Conservation (phyloP, 331 rosid genomes). For the Erythrophleum ivorense region DNA sequence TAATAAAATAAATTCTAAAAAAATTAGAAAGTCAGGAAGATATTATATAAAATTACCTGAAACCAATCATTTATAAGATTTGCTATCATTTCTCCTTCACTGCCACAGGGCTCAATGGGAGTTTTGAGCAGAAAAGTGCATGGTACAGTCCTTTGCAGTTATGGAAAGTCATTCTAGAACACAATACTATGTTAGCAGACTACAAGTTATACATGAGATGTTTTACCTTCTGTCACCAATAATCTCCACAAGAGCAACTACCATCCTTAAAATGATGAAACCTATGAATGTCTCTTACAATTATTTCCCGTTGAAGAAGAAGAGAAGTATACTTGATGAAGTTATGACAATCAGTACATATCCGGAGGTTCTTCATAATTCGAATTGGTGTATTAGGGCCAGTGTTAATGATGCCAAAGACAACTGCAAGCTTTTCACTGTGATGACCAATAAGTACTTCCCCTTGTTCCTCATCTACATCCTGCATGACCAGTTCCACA, state of each 20-base stretch:
- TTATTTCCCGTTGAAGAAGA: constrained; percentile 67
- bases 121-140: background rate
- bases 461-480: constrained; percentile 82
- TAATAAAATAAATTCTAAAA: background rate
- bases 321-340: constrained; percentile 72
- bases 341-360: constrained; percentile 73
- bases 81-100: constrained; percentile 10
- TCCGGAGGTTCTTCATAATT: constrained; percentile 74
- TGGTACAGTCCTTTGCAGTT: constrained; percentile 21
- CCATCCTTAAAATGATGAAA: constrained; percentile 77
- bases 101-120: constrained; percentile 32
- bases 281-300: constrained; percentile 71
- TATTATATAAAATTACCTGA: constrained; percentile 25
- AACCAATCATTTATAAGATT: constrained; percentile 15
- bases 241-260: constrained; percentile 76
- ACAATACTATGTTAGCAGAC: constrained; percentile 11
- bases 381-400: constrained; percentile 58
- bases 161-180: constrained; percentile 27
- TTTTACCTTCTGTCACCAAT: constrained; percentile 57
- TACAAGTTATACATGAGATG: background rate
- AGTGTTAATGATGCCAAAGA: constrained; percentile 61
- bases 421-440: constrained; percentile 80
- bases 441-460: constrained; percentile 71
- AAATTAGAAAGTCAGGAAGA: background rate
- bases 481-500: constrained; percentile 63